These are phyloP conservation scores for Phragmites australis DNA, from an alignment of 176 grass and related monocot genomes.

Conservation along the genomic window DNA sequence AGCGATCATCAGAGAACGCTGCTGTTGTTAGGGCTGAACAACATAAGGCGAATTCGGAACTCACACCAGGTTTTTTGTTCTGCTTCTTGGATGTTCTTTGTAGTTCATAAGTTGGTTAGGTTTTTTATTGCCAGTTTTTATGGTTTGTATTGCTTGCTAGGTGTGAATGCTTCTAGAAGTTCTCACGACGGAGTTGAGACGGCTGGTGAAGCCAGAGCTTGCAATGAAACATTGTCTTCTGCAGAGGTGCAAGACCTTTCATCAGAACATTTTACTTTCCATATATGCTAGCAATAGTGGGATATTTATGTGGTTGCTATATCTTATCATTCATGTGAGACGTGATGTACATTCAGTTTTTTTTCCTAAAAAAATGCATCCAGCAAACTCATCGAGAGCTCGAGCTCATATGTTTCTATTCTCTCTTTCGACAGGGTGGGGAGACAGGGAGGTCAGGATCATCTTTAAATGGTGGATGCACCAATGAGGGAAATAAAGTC, in stretches of 20 bases:
- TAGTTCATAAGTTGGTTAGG: constrained; percentile 3
- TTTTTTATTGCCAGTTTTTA: constrained; percentile 26
- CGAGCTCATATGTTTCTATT: constrained; percentile 16
- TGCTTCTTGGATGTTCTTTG: not conserved
- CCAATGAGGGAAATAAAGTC: constrained; percentile 54
- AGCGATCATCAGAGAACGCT: constrained; percentile 41
- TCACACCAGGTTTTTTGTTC: constrained; percentile 51
- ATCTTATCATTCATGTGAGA: not conserved
- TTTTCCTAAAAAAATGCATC: not conserved
- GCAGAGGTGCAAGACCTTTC: constrained; percentile 57
- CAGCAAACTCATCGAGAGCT: not conserved
- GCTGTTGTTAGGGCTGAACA: constrained; percentile 49
- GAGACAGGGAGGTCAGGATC: constrained; percentile 32
- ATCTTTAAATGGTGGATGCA: constrained; percentile 53
- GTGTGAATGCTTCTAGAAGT: constrained; percentile 45
- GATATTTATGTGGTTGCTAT: constrained; percentile 23
- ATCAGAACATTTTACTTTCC: not conserved
- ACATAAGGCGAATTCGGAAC: constrained; percentile 49
- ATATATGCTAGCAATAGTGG: not conserved
- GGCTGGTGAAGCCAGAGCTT: constrained; percentile 42
- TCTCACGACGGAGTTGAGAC: constrained; percentile 44
- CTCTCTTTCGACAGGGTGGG: constrained; percentile 40
- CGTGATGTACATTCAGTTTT: not conserved
- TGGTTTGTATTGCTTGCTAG: constrained; percentile 44
- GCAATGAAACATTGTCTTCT: constrained; percentile 52